These are phyloP conservation scores for Clarireedia homoeocarpa DNA, from an alignment of 2,329 filamentous ascomycete species.

Conservation along the genomic window DNA sequence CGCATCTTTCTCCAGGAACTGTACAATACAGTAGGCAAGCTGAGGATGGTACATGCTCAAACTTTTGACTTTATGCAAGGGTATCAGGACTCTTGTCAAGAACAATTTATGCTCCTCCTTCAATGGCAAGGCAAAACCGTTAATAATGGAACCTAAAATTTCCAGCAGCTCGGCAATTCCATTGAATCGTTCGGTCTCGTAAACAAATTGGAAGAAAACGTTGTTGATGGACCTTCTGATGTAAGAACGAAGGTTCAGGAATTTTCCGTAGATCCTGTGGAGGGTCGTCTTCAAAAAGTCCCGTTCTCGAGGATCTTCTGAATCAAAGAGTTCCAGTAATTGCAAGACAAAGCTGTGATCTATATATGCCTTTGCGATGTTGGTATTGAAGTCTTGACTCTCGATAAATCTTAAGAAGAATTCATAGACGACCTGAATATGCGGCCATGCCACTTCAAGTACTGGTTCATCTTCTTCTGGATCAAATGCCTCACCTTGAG, in stretches of 20 bases:
- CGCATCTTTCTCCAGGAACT: slow-evolving; percentile 96
- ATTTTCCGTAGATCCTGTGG: slow-evolving; percentile 97
- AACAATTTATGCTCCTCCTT: slow-evolving; percentile 99
- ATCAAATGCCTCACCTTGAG: slow-evolving; percentile 95
- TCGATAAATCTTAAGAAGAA: slow-evolving; percentile 99
- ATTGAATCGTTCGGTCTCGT: slow-evolving; percentile 97
- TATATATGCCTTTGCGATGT: slow-evolving; percentile 97
- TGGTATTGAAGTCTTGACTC: slow-evolving; percentile 99
- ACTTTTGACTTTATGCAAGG: slow-evolving; percentile 96
- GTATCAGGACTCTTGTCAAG: slow-evolving; percentile 84
- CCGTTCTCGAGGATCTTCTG: slow-evolving; percentile 90
- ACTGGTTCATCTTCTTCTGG: slow-evolving; percentile 98
- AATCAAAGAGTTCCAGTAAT: slow-evolving; percentile 96
- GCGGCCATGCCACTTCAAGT: slow-evolving; percentile 95
- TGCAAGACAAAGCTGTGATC: slow-evolving; percentile 96
- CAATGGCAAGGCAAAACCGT: slow-evolving; percentile 89
- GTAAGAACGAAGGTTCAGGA: slow-evolving; percentile 93
- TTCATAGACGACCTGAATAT: slow-evolving; percentile 98
- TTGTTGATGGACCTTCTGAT: slow-evolving; percentile 99
- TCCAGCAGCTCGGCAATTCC: slow-evolving; percentile 94
- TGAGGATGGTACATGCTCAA: slow-evolving; percentile 99
- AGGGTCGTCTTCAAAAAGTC: slow-evolving; percentile 98
- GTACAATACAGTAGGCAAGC: slow-evolving; percentile 96
- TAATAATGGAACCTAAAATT: slow-evolving; percentile 97
- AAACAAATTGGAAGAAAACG: slow-evolving; percentile 99